A percentile compares a stretch with the other conserved stretches of the same genome.
Conservation (phyloP, 768 basidiomycete species). For the Leccinum aurantiacum region DNA sequence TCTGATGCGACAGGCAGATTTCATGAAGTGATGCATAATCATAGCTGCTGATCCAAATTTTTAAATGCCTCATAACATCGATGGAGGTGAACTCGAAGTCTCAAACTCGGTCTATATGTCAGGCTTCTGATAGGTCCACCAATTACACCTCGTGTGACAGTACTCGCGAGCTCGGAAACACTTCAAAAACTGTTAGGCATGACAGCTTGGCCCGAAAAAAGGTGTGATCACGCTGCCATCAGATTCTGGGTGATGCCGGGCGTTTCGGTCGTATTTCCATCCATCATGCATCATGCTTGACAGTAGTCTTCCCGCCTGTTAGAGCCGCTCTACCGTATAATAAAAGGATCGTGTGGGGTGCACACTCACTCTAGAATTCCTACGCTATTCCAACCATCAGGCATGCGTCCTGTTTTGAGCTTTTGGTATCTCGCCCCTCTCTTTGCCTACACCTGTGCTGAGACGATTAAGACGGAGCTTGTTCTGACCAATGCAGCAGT, state of each 20-base stretch:
- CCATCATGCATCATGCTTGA: not conserved
- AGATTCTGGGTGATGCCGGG: not conserved
- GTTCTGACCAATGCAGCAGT: constrained; percentile 40
- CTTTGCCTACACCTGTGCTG: constrained; percentile 8
- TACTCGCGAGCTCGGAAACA: not conserved
- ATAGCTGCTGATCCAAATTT: no score
- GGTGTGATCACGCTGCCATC: not conserved
- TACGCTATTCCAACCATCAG: not conserved
- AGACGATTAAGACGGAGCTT: constrained; percentile 25
- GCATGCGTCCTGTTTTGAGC: constrained; percentile 16
- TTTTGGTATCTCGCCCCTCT: constrained; percentile 10
- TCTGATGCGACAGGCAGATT: no score
- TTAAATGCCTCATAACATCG: no score
- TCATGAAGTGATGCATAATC: no score
- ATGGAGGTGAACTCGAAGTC: not conserved
- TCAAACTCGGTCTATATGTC: not conserved
- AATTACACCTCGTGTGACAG: not conserved
- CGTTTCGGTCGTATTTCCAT: not conserved
- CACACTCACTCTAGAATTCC: not conserved
- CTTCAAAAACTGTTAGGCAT: not conserved
- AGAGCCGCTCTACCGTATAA: not conserved
- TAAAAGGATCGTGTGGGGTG: not conserved
- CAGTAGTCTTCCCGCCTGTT: not conserved
- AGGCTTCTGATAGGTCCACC: not conserved
- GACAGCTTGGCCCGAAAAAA: not conserved